A percentile compares a stretch with the other conserved stretches of the same genome.
phyloP scores from a whole-genome alignment of 73 alveolate species.

The Halteria grandinella region DNA sequence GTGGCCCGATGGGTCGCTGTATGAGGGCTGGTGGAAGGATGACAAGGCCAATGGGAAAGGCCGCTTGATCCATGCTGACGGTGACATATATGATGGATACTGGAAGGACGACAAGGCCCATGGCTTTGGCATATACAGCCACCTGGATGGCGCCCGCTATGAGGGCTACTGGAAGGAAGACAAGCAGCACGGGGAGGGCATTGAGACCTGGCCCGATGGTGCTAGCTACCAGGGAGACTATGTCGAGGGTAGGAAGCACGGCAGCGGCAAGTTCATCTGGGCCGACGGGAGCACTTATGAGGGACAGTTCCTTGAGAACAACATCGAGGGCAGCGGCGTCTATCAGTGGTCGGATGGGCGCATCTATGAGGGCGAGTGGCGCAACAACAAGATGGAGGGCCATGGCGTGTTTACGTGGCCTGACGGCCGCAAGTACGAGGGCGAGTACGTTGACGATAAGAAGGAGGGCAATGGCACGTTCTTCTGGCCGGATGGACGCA shows the following conservation, averaged over 20 bases:
- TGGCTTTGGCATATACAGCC: constrained; percentile 55
- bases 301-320: constrained; percentile 32
- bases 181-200: constrained; percentile 47
- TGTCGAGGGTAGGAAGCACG: constrained; percentile 69
- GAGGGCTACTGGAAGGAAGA: constrained; percentile 50
- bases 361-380: constrained; percentile 43
- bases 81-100: constrained; percentile 55
- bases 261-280: constrained; percentile 72
- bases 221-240: constrained; percentile 76
- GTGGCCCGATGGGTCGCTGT: constrained; percentile 58
- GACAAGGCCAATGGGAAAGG: constrained; percentile 68
- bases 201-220: constrained; percentile 57
- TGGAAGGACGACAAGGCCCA: constrained; percentile 60
- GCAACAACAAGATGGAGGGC: constrained; percentile 49
- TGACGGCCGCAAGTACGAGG: constrained; percentile 48
- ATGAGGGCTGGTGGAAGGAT: constrained; percentile 62
- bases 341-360: constrained; percentile 50
- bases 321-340: constrained; percentile 36
- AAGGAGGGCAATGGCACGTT: constrained; percentile 43
- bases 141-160: constrained; percentile 60
- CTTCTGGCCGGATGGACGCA: constrained; percentile 51
- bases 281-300: constrained; percentile 43
- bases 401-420: constrained; percentile 51
- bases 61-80: constrained; percentile 54
- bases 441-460: constrained; percentile 39